These are phyloP conservation scores for Neofusicoccum cordaticola DNA, from an alignment of 2,329 filamentous ascomycete species.

Conservation along the genomic window DNA sequence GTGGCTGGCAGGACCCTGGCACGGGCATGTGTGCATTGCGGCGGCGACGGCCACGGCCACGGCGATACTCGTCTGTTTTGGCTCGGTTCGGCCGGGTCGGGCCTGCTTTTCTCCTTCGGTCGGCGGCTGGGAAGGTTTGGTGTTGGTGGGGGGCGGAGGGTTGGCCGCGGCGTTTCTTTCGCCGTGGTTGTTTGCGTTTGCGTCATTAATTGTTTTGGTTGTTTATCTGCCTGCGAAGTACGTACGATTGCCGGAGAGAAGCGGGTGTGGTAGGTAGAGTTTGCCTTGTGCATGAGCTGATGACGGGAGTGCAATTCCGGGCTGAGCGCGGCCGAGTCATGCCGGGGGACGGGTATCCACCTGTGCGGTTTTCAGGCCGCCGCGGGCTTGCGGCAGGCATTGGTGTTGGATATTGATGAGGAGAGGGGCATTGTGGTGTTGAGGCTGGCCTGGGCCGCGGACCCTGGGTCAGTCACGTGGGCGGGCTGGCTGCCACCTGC, in stretches of 20 bases:
- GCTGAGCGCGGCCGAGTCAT: not conserved
- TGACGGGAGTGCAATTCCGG: not conserved
- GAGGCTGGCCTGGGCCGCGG: not conserved
- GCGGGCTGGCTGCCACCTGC: not conserved
- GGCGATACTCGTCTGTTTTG: not conserved
- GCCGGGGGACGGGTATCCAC: not conserved
- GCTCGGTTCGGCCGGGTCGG: slow-evolving; percentile 10
- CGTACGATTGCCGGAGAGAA: not conserved
- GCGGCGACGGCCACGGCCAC: not conserved
- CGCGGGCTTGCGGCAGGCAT: not conserved
- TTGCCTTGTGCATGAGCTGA: not conserved
- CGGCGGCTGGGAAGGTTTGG: not conserved
- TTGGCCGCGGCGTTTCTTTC: not conserved
- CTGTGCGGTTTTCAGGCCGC: not conserved
- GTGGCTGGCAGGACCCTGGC: not conserved
- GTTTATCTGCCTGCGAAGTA: not conserved
- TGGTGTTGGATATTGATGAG: not conserved
- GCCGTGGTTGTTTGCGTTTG: not conserved
- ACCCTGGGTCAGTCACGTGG: not conserved
- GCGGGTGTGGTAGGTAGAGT: not conserved
- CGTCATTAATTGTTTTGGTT: not conserved
- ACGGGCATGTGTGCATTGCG: too few species aligned
- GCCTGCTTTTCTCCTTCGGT: not conserved
- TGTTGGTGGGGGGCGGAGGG: not conserved
- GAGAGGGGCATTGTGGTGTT: not conserved